Conservation (phyloP, 148 eudicot species). For the Euryodendron excelsum region DNA sequence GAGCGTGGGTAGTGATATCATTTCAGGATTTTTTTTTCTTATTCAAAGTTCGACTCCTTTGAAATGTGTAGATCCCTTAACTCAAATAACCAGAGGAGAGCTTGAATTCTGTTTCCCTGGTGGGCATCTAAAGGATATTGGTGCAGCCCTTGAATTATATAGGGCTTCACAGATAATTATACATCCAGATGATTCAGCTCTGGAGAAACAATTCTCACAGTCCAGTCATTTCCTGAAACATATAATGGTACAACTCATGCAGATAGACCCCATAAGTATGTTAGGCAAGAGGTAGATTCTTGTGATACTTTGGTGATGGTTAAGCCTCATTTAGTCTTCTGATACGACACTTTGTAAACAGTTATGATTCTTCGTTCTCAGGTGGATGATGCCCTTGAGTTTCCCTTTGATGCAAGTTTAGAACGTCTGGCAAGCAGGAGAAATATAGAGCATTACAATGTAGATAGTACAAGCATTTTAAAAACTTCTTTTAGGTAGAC, state of each 20-base stretch:
- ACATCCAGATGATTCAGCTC: constrained; percentile 44
- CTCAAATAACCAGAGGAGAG: constrained; percentile 30
- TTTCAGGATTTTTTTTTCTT: not conserved
- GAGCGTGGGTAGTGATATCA: not conserved
- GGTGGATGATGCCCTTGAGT: constrained; percentile 60
- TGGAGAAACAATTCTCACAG: constrained; percentile 43
- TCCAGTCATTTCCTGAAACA: constrained; percentile 44
- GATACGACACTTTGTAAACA: not conserved
- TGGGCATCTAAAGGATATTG: constrained; percentile 49
- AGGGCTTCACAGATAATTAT: constrained; percentile 65
- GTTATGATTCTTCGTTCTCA: constrained; percentile 24
- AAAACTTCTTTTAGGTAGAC: constrained; percentile 64
- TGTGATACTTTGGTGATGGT: too few species aligned
- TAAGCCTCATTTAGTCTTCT: not conserved
- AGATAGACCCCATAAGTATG: constrained; percentile 32
- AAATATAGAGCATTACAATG: constrained; percentile 46
- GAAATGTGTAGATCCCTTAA: constrained; percentile 43
- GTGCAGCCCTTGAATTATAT: constrained; percentile 47
- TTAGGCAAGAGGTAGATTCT: constrained; percentile 51
- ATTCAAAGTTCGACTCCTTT: constrained; percentile 1
- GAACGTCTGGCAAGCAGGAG: constrained; percentile 57
- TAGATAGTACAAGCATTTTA: constrained; percentile 45
- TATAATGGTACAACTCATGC: constrained; percentile 23
- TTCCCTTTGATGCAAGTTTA: constrained; percentile 61
- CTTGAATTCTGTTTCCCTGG: constrained; percentile 29